Evolutionary conservation across 2,329 filamentous ascomycete genomes (phyloP).

Genomic region (Penicillium sp.): DNA sequence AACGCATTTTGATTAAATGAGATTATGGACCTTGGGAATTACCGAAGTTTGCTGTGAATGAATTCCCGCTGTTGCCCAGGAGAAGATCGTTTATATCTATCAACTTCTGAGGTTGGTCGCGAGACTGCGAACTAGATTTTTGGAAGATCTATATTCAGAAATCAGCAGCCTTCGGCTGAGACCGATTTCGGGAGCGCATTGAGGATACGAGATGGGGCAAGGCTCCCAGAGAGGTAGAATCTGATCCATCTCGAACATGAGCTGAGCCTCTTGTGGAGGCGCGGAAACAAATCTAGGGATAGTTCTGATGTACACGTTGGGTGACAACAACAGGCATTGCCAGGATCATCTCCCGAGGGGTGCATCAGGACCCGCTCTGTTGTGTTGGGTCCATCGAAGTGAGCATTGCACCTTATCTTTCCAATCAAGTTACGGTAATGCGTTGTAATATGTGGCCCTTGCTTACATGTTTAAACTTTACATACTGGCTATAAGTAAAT

Average conservation of each 20-base stretch:
- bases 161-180: not conserved
- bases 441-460: not conserved
- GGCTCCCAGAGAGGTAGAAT: constrained; percentile 5
- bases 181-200: not conserved
- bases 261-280: constrained; percentile 7
- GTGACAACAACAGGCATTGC: not conserved
- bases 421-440: not conserved
- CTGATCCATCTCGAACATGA: not conserved
- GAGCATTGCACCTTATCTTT: constrained; percentile 4
- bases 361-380: not conserved
- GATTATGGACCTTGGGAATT: not conserved
- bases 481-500: not conserved
- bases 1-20: constrained; percentile 8
- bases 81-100: not conserved
- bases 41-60: not conserved
- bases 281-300: not conserved
- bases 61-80: not conserved
- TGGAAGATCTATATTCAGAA: not conserved
- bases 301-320: not conserved
- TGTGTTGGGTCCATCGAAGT: constrained; percentile 1
- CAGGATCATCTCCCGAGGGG: not conserved
- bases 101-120: no score
- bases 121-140: not conserved
- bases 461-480: not conserved
- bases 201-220: constrained; percentile 6